phyloP scores from a whole-genome alignment of 805 yeast genomes.

The Yamadazyma sp. region DNA sequence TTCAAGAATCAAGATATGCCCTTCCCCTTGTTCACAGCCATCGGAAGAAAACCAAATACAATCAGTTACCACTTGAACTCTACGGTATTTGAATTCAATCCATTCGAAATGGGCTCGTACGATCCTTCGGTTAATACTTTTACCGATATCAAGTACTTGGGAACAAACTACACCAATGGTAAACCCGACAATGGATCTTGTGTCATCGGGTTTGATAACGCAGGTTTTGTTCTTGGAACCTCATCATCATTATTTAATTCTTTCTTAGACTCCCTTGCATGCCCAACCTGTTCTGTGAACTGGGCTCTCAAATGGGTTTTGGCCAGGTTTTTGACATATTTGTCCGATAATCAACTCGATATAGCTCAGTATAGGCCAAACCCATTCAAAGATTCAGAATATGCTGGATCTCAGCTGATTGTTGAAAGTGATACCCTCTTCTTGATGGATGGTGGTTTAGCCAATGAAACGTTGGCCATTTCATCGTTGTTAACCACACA shows the following conservation, averaged over 20 bases:
- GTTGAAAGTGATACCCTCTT: conserved; percentile 28
- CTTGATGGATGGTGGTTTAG: conserved; percentile 42
- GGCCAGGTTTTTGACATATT: conserved; percentile 22
- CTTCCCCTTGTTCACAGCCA: conserved; percentile 37
- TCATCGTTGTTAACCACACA: conserved; percentile 33
- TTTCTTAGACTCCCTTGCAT: conserved; percentile 33
- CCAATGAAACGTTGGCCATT: conserved; percentile 37
- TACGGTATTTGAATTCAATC: conserved; percentile 41
- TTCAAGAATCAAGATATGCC: conserved; percentile 42
- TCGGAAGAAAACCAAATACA: conserved; percentile 37
- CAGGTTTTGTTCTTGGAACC: conserved; percentile 40
- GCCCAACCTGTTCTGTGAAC: conserved; percentile 31
- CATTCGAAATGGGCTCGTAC: conserved; percentile 44
- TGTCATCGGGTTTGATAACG: conserved; percentile 38
- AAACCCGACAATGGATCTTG: conserved; percentile 26
- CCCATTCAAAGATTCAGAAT: conserved; percentile 34
- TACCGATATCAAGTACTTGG: conserved; percentile 37
- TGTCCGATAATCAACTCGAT: conserved; percentile 29
- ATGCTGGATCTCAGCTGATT: conserved; percentile 21
- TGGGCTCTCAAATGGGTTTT: conserved; percentile 25
- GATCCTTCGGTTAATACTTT: conserved; percentile 40
- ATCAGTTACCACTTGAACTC: conserved; percentile 33
- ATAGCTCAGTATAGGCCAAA: conserved; percentile 36
- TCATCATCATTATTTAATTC: conserved; percentile 41
- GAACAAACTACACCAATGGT: conserved; percentile 35